phyloP scores from a whole-genome alignment of 139 green algal species.

The Closterium sp. region DNA sequence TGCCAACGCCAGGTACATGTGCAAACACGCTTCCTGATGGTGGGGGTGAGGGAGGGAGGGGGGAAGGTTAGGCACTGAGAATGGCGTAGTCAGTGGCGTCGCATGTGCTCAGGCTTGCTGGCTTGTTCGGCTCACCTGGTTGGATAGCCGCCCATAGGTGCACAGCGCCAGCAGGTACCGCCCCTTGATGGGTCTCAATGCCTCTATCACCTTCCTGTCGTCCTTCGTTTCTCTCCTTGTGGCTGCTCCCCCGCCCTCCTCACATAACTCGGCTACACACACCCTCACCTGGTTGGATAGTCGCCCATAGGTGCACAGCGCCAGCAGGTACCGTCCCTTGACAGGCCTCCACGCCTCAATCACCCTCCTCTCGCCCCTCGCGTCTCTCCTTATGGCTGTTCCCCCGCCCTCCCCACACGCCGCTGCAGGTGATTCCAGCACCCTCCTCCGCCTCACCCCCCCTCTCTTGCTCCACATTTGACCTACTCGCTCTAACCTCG shows the following conservation, averaged over 20 bases:
- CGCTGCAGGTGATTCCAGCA: background rate
- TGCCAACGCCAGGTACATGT: background rate
- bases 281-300: background rate
- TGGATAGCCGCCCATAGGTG: background rate
- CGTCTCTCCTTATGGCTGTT: background rate
- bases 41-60: background rate
- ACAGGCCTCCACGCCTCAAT: background rate
- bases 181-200: background rate
- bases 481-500: background rate
- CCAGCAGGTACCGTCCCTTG: background rate
- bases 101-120: too few species aligned
- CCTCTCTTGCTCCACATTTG: background rate
- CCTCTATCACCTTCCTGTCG: background rate
- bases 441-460: background rate
- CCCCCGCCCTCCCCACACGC: background rate
- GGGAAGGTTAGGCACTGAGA: too few species aligned
- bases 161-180: background rate
- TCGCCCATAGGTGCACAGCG: background rate
- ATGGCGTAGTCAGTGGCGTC: too few species aligned
- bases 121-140: background rate
- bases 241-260: background rate
- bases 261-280: too few species aligned
- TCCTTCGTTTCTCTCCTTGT: background rate
- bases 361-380: background rate
- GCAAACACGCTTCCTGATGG: background rate